Percentiles rank a stretch among this genome's conserved stretches.
phyloP scores from a whole-genome alignment of 257 asterid genomes.

The Mitragyna speciosa region DNA sequence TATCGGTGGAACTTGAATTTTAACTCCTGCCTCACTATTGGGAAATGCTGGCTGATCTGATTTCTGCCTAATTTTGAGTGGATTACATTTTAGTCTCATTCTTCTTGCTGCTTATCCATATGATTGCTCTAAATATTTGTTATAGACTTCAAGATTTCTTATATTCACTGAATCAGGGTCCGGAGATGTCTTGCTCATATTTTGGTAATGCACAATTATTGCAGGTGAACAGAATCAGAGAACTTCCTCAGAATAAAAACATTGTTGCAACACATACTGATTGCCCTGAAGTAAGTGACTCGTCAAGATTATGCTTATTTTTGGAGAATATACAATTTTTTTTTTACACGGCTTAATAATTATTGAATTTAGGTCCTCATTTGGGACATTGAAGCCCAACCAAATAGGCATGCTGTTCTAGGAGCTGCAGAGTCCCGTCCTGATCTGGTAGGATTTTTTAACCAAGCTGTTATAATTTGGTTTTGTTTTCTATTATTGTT shows the following conservation, averaged over 20 bases:
- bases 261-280: conserved; percentile 94
- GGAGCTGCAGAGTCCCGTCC: conserved; percentile 91
- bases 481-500: not conserved
- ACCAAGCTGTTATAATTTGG: not conserved
- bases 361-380: conserved; percentile 65
- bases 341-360: conserved; percentile 13
- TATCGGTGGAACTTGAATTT: not conserved
- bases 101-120: not conserved
- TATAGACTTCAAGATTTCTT: not conserved
- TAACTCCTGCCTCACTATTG: not conserved
- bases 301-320: conserved; percentile 9
- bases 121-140: too few species aligned
- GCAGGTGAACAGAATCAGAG: conserved; percentile 97
- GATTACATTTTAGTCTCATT: not conserved
- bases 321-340: conserved; percentile 10
- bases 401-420: conserved; percentile 80
- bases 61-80: not conserved
- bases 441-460: conserved; percentile 64
- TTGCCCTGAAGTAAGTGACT: conserved; percentile 78
- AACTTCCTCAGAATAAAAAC: conserved; percentile 88
- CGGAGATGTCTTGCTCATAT: not conserved
- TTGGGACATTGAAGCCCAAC: conserved; percentile 97
- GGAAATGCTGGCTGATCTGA: not conserved
- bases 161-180: not conserved
- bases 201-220: conserved; percentile 6